These are phyloP conservation scores for Primulina eburnea DNA, from an alignment of 257 asterid genomes.

Conservation along the genomic window DNA sequence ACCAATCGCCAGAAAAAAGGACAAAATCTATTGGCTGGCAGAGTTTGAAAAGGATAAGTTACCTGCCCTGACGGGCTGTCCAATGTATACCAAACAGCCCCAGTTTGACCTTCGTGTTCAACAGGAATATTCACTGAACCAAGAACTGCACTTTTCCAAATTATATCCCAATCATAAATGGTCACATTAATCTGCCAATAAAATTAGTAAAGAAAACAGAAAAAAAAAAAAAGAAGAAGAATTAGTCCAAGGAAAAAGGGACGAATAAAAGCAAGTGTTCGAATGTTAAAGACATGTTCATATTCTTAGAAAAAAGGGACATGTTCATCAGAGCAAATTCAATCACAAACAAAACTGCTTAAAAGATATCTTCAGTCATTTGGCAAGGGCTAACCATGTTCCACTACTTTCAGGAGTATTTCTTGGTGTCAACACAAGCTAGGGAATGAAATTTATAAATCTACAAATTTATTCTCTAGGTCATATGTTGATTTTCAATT, in stretches of 20 bases:
- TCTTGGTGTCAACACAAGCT: conserved; percentile 4
- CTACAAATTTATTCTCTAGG: conserved; percentile 4
- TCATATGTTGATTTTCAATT: conserved; percentile 2
- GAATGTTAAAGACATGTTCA: not conserved
- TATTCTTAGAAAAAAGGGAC: not conserved
- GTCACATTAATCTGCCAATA: conserved; percentile 73
- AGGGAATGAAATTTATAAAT: conserved; percentile 9
- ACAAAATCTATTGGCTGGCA: conserved; percentile 18
- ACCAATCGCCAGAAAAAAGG: conserved; percentile 10
- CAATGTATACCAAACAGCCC: conserved; percentile 75
- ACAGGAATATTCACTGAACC: conserved; percentile 70
- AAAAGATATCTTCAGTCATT: not conserved
- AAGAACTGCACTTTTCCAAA: conserved; percentile 87
- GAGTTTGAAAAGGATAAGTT: conserved; percentile 13
- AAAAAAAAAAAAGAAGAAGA: not conserved
- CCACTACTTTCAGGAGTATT: conserved; percentile 9
- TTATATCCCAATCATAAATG: conserved; percentile 83
- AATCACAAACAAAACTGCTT: conserved; percentile 13
- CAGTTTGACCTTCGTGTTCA: conserved; percentile 72
- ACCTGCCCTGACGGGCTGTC: conserved; percentile 92
- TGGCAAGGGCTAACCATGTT: conserved; percentile 2
- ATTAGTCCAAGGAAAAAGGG: conserved; percentile 26
- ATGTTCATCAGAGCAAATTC: conserved; percentile 3
- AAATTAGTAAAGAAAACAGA: conserved; percentile 19
- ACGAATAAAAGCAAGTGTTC: conserved; percentile 13